A percentile compares a stretch with the other conserved stretches of the same genome.
These are phyloP conservation scores for Aspergillus conjunctus DNA, from an alignment of 495 filamentous ascomycete species.

Conservation along the genomic window DNA sequence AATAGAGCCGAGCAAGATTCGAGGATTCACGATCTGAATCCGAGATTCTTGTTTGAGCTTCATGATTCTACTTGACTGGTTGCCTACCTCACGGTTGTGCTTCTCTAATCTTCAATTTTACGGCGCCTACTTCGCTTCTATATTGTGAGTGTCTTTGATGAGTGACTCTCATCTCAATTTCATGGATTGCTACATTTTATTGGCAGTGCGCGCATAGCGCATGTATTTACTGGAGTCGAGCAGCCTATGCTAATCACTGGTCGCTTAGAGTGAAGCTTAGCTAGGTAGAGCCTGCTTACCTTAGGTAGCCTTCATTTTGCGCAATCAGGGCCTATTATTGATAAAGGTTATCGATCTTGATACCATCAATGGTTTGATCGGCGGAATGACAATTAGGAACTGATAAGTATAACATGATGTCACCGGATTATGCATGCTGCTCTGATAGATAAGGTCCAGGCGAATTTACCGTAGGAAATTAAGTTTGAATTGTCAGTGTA, in stretches of 20 bases:
- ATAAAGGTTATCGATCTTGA: neutral
- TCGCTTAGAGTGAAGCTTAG: neutral
- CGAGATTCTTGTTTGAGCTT: no score
- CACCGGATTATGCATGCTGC: neutral
- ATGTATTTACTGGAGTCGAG: conserved; percentile 3
- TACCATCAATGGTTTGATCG: neutral
- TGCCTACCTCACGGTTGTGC: neutral
- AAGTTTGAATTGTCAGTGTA: no score
- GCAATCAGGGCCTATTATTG: neutral
- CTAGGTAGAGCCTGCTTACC: neutral
- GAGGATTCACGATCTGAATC: no score
- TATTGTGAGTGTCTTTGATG: neutral
- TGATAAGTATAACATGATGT: neutral
- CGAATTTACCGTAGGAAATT: no score
- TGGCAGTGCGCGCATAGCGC: conserved; percentile 6
- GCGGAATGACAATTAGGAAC: neutral
- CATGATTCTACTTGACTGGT: neutral
- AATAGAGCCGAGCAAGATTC: no score
- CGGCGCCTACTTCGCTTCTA: conserved; percentile 3
- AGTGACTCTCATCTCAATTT: neutral
- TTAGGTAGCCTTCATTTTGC: neutral
- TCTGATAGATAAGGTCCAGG: no score
- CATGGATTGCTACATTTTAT: neutral
- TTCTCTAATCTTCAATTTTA: neutral
- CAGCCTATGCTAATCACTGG: neutral